These are phyloP conservation scores for Leccinum insolens DNA, from an alignment of 1,284 basidiomycete genomes.

Conservation along the genomic window DNA sequence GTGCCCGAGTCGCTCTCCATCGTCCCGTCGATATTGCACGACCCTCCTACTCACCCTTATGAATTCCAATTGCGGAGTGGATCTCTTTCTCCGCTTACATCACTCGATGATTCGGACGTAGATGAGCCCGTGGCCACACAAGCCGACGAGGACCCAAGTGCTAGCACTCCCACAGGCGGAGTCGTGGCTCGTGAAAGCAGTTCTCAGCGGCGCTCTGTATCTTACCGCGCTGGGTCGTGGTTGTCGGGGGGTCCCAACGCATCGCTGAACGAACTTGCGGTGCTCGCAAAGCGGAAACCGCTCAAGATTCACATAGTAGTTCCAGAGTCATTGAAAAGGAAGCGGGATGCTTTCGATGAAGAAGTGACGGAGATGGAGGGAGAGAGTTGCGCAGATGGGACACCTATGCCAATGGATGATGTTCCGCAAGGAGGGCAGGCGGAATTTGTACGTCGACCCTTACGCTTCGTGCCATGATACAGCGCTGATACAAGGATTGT, in stretches of 20 bases:
- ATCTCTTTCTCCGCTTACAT: slow-evolving; percentile 26
- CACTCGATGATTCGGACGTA: slow-evolving; percentile 12
- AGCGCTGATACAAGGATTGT: slow-evolving; percentile 6
- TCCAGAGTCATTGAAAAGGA: slow-evolving; percentile 24
- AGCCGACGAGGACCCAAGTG: not conserved
- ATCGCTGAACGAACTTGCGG: slow-evolving; percentile 21
- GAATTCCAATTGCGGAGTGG: not conserved
- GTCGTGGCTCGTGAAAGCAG: not conserved
- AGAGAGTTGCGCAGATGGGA: not conserved
- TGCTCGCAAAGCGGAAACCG: slow-evolving; percentile 21
- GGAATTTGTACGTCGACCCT: slow-evolving; percentile 1
- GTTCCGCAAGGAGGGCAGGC: not conserved
- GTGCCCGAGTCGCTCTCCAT: slow-evolving; percentile 1
- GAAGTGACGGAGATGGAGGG: not conserved
- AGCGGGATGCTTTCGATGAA: slow-evolving; percentile 6
- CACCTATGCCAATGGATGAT: not conserved
- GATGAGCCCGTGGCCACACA: not conserved
- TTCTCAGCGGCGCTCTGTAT: not conserved
- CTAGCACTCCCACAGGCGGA: not conserved
- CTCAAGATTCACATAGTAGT: slow-evolving; percentile 10
- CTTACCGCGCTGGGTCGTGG: not conserved
- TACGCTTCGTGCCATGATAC: not conserved
- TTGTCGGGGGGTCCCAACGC: slow-evolving; percentile 26
- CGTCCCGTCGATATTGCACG: slow-evolving; percentile 18
- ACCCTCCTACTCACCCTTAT: not conserved